Percentiles rank a stretch among this genome's conserved stretches.
Evolutionary conservation across 2,329 filamentous ascomycete species (phyloP).

Genomic region (Phaeosphaeriaceae sp.): DNA sequence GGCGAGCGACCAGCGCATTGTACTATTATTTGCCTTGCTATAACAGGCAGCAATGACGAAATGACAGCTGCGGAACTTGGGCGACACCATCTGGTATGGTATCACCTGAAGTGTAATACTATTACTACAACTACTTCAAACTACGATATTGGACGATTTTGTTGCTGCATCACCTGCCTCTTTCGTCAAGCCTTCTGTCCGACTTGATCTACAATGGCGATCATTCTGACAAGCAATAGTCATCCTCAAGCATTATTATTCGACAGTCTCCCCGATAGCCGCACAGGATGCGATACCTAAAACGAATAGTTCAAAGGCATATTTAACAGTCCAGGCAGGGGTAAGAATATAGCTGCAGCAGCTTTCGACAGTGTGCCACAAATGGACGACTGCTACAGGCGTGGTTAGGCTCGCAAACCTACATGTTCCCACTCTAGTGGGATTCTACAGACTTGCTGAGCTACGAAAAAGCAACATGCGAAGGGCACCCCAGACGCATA

Average conservation of each 20-base stretch:
- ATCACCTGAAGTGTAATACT: conserved; percentile 13
- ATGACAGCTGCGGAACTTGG: conserved; percentile 23
- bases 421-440: background rate
- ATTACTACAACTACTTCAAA: conserved; percentile 15
- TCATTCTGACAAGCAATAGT: conserved; percentile 1
- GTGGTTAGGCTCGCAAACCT: conserved; percentile 10
- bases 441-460: background rate
- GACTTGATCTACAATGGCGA: conserved; percentile 12
- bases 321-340: conserved; percentile 1
- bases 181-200: conserved; percentile 13
- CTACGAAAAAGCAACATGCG: conserved; percentile 1
- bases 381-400: background rate
- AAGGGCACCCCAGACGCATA: background rate
- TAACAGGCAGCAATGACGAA: conserved; percentile 23
- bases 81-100: conserved; percentile 23
- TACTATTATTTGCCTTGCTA: conserved; percentile 27
- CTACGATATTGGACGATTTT: conserved; percentile 13
- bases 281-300: background rate
- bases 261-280: background rate
- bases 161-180: conserved; percentile 23
- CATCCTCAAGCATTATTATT: background rate
- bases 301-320: background rate
- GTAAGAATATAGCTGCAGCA: conserved; percentile 1
- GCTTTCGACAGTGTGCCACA: conserved; percentile 3
- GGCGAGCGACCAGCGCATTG: conserved; percentile 18